Conservation (phyloP, 768 basidiomycete species). For the Rossbeevera mucosa region DNA sequence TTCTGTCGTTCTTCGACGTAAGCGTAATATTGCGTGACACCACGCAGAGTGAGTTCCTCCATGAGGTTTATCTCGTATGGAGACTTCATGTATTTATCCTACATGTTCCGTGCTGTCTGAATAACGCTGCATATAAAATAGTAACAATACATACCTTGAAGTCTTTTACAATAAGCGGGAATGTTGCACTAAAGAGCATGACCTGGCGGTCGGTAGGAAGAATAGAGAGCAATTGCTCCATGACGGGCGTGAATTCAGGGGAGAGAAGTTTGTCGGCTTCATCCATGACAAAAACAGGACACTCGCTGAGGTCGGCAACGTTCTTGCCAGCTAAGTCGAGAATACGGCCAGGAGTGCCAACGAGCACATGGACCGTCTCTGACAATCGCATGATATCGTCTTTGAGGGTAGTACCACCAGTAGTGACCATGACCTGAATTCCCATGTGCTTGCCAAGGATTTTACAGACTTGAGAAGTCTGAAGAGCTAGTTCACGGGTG, state of each 20-base stretch:
- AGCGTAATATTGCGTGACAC: conserved; percentile 99
- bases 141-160: conserved; percentile 66
- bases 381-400: conserved; percentile 93
- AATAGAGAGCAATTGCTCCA: conserved; percentile 90
- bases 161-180: conserved; percentile 98
- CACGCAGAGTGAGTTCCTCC: conserved; percentile 97
- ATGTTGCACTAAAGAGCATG: conserved; percentile 98
- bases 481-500: conserved; percentile 96
- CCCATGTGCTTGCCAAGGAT: conserved; percentile 94
- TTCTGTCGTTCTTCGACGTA: conserved; percentile 99
- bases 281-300: conserved; percentile 98
- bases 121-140: neutral
- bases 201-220: conserved; percentile 86
- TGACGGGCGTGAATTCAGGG: conserved; percentile 96
- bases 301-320: conserved; percentile 91
- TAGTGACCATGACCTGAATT: conserved; percentile 97
- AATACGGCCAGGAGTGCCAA: conserved; percentile 95
- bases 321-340: conserved; percentile 90
- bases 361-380: conserved; percentile 91
- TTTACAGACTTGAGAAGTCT: conserved; percentile 99
- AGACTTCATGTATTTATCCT: conserved; percentile 95
- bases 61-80: conserved; percentile 99
- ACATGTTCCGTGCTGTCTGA: conserved; percentile 11
- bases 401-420: conserved; percentile 95
- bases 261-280: conserved; percentile 98